Evolutionary conservation across 768 basidiomycete genomes (phyloP), one percentile per base, ranked within the genome.

Genomic region (Russula sp.): DNA sequence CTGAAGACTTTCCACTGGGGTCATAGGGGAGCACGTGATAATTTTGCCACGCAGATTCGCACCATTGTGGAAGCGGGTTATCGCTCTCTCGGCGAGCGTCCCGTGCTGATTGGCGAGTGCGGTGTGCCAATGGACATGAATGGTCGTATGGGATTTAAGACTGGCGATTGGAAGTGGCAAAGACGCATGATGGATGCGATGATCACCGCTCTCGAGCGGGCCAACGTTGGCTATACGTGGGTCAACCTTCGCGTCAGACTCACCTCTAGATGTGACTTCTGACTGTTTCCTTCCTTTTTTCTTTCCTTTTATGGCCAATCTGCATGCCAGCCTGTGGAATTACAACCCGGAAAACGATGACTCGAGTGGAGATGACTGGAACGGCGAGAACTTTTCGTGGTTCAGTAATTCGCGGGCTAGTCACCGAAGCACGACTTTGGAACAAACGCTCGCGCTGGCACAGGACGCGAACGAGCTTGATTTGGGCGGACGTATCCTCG

Each of bases 91-190:
- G 93, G 92, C 28, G 91, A 94, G 70, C 82, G 76, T 20, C 96
- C 96, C 13, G 84, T 93, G 46, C 75, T 98, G 14, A 83, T 99
- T 63, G 95, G 95, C 22, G 96, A 99, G 74, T 92, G 89, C 67
- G 96, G 96, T 34, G 81, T 98, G 24, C 96, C 96, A 1, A 96
- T 98, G 88, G 97, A 99, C 70, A 85, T 97, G 82, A 98, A 99
- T 36, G 0, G 42, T 4, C 49, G 48, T 22, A 40, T 32, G 67
- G 91, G 92, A 0, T 89, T 96, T 72, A 69, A 75, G 56, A 82
- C 84, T 0, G 87, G 88, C 42, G 80, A 91, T 72, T 98, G 88
- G 75, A 79, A 71, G 7, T 92, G 87, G 89, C 97, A 98, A 69
- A 75, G 83, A 32, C 80, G 87, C 34, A 96, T 96, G 94, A 92